Evolutionary conservation across 305 asterid species (phyloP).

Genomic region (Plantago lanceolata): DNA sequence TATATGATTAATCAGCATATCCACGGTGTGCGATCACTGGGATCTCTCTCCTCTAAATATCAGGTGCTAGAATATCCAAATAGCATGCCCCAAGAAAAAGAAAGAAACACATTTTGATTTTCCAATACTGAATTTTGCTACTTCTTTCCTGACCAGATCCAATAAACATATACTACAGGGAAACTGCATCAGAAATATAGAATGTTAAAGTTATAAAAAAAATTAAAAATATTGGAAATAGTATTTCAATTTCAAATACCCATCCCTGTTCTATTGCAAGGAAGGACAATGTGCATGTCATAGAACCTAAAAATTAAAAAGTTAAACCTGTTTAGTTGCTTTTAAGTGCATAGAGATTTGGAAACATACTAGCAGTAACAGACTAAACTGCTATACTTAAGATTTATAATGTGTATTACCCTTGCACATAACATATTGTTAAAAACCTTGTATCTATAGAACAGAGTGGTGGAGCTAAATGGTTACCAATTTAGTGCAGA

Average conservation of each 20-base stretch:
- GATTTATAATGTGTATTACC: background rate
- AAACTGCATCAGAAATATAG: slow-evolving; percentile 8
- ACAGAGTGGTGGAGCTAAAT: background rate
- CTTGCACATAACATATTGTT: background rate
- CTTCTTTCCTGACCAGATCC: background rate
- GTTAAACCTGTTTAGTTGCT: background rate
- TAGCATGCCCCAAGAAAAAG: background rate
- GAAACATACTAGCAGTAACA: background rate
- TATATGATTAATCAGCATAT: background rate
- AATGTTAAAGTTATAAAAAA: background rate
- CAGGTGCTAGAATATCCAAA: background rate
- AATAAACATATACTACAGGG: background rate
- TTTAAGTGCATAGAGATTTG: background rate
- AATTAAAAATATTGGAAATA: too few relatives aligned
- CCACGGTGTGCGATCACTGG: background rate
- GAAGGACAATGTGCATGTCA: background rate
- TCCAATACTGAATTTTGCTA: background rate
- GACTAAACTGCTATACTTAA: background rate
- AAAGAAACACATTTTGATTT: background rate
- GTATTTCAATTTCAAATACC: background rate
- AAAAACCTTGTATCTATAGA: background rate
- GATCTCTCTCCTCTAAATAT: background rate
- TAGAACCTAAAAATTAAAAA: background rate
- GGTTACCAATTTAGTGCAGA: background rate
- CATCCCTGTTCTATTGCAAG: background rate